phyloP scores from a whole-genome alignment of 177 flowering plant genomes.

The Telopea speciosissima region DNA sequence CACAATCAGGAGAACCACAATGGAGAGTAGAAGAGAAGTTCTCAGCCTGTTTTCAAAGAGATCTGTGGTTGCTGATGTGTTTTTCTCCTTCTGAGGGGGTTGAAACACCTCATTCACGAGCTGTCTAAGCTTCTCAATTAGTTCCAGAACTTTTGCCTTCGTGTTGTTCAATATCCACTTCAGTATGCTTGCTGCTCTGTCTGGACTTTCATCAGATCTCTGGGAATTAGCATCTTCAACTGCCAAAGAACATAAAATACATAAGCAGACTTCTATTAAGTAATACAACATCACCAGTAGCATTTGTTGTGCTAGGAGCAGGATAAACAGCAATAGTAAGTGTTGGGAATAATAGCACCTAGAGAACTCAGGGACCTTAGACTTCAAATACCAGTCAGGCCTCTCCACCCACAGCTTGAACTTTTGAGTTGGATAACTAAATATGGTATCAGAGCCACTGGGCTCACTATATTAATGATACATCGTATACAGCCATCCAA shows the following conservation, averaged over 20 bases:
- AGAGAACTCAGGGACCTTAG: too few relatives aligned
- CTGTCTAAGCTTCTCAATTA: constrained; percentile 27
- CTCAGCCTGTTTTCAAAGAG: constrained; percentile 46
- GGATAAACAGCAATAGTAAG: too few relatives aligned
- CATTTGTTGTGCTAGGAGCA: too few relatives aligned
- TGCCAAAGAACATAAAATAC: constrained; percentile 15
- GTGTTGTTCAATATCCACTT: constrained; percentile 32
- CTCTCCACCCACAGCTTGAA: too few relatives aligned
- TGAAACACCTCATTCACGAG: constrained; percentile 33
- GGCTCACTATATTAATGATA: too few relatives aligned
- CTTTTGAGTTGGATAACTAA: too few relatives aligned
- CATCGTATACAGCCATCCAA: too few relatives aligned
- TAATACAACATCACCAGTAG: too few relatives aligned
- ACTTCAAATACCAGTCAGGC: too few relatives aligned
- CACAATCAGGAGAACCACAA: constrained; percentile 64
- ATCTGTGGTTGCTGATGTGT: constrained; percentile 10
- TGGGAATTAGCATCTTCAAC: constrained; percentile 18
- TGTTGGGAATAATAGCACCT: too few relatives aligned
- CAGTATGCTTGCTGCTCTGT: constrained; percentile 9
- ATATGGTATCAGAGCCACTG: too few relatives aligned
- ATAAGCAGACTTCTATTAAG: background rate
- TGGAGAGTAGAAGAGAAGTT: constrained; percentile 55
- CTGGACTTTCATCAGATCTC: constrained; percentile 13
- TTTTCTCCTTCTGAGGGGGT: constrained; percentile 16
- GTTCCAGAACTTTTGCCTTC: constrained; percentile 32